Base-by-base conservation (phyloP, 805 yeast genomes). In the Candida nanaspora region DNA sequence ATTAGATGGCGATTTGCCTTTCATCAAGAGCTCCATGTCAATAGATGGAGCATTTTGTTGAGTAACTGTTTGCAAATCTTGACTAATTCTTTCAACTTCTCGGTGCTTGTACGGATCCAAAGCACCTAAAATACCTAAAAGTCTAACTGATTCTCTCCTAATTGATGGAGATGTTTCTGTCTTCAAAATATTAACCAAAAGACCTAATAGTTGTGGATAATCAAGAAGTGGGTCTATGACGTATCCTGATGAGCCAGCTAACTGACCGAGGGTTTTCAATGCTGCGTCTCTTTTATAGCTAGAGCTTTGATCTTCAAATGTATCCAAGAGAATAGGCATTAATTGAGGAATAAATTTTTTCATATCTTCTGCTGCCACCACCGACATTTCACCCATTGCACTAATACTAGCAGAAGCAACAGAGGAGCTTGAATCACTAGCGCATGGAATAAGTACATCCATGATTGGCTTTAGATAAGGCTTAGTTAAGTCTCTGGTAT, bases 71-170 rank as follows among this genome's bases (percentile, higher is more conserved):
- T 55, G 53, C 6, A 62, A 56, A 28, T 60, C 63, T 35, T 57
- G 58, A 4, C 60, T 61, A 29, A 46, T 49, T 42, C 86, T 80
- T 56, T 89, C 98, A 9, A 89, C 86, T 51, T 87, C 96, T 41
- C 96, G 78, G 50, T 88, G 94, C 55, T 86, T 89, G 57, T 91
- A 93, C 1, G 99, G 99, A 61, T 93, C 98, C 37, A 93, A 66
- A 0, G 98, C 98, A 47, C 99, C 99, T 33, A 93, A 66, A 27
- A 89, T 88, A 55, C 99, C 99, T 42, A 93, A 67, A 20, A 93
- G 63, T 47, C 91, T 73, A 1, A 93, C 95, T 0, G 96, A 84
- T 57, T 93, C 98, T 42, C 96, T 68, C 53, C 93, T 77, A 7
- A 86, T 80, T 4, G 74, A 65, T 3, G 82, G 74, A 0, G 95